Evolutionary conservation across 495 filamentous ascomycete genomes (phyloP).

Genomic region (Emericellopsis terricola): DNA sequence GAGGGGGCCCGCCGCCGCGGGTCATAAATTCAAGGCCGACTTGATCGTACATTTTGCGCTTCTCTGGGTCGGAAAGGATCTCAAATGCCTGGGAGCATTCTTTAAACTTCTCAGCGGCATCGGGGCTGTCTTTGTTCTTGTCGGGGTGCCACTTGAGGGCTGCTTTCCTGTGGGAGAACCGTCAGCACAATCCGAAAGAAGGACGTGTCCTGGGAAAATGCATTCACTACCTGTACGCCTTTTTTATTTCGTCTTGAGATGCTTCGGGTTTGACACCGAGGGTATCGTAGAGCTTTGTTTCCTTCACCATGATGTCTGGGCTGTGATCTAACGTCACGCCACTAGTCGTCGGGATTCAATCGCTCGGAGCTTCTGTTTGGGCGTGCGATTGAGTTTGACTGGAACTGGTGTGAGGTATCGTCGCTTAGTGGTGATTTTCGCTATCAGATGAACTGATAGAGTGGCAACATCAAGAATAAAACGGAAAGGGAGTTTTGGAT

Average conservation of each 20-base stretch:
- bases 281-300: slow-evolving; percentile 71
- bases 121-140: slow-evolving; percentile 86
- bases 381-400: neutral
- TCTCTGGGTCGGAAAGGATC: slow-evolving; percentile 92
- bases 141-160: slow-evolving; percentile 92
- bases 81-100: slow-evolving; percentile 95
- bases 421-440: too few species aligned
- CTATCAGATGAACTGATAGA: too few species aligned
- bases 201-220: too few species aligned
- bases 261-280: slow-evolving; percentile 62
- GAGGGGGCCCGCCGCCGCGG: slow-evolving; percentile 62
- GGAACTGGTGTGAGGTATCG: neutral
- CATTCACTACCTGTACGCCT: slow-evolving; percentile 62
- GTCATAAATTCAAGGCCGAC: slow-evolving; percentile 86
- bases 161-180: slow-evolving; percentile 42
- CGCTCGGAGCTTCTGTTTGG: too few species aligned
- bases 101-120: slow-evolving; percentile 79
- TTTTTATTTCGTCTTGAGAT: slow-evolving; percentile 88
- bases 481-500: too few species aligned
- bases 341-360: too few species aligned
- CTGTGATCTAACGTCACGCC: too few species aligned
- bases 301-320: slow-evolving; percentile 61
- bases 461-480: too few species aligned
- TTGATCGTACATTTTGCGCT: slow-evolving; percentile 89
- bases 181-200: too few species aligned